Evolutionary conservation across 371 early-diverging fungal species (phyloP), one percentile per base, ranked within the genome.

Genomic region (Rhizopus delemar): DNA sequence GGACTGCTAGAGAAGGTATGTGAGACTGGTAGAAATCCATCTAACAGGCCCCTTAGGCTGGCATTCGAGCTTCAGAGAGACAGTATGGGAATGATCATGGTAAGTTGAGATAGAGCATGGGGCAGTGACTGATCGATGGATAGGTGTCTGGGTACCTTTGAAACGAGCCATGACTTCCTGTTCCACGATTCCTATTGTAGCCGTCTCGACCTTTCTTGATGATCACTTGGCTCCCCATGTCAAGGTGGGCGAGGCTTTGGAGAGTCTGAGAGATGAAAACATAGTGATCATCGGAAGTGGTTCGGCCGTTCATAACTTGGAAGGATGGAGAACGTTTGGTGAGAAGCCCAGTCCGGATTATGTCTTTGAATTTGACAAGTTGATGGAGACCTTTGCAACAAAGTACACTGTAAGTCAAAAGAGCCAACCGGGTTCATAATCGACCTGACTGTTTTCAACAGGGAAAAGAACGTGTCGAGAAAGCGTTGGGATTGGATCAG

Each of bases 41-140:
- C 3, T 43, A 3, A 29, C 22, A 9, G 32, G 12, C 15, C 2
- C 12, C 32, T 33, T 59, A 72, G 73, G 63, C 71, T 4, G 65
- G 65, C 4, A 66, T 81, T 8, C 57, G 60, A 0, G 77, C 78
- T 29, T 72, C 68, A 0, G 62, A 62, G 35, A 73, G 71, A 7
- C 66, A 76, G 38, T 73, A 83, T 22, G 84, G 84, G 0, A 64
- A 81, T 15, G 84, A 84, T 41, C 84, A 84, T 34, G 84, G 84
- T 22, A 22, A 22, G 22, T 22, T 22, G 22, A 22, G 22, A 22
- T 0, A 22, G 22, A 22, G 22, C 22, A 22, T 22, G 0, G 22
- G 22, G 22, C 22, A 22, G 22, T 22, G 22, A 22, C 22, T 22
- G 22, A 22, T 22, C 22, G 22, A 22, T 22, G 22, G 22, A 22